Conservation (phyloP, 129 eudicot genomes). For the Dittrichia graveolens region DNA sequence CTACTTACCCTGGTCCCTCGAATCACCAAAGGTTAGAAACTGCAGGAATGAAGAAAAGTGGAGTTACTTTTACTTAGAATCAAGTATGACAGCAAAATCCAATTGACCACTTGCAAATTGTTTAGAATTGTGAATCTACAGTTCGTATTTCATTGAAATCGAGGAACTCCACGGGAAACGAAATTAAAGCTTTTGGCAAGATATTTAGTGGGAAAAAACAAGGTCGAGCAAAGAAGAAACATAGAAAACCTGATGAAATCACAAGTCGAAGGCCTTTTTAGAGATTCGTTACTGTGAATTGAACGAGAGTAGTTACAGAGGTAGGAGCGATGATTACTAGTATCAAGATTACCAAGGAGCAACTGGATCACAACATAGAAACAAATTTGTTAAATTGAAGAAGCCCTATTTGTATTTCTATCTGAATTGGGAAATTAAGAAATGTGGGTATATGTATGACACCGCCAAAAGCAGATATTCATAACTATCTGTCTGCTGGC, state of each 20-base stretch:
- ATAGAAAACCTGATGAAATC: background rate
- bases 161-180: background rate
- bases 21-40: slow-evolving; percentile 16
- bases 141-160: background rate
- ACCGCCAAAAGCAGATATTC: slow-evolving; percentile 25
- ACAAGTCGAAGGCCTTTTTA: background rate
- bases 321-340: slow-evolving; percentile 1
- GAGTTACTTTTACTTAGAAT: background rate
- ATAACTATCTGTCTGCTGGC: background rate
- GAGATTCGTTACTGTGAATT: slow-evolving; percentile 16
- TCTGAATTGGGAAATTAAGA: slow-evolving; percentile 1
- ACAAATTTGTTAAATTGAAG: background rate
- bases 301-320: slow-evolving; percentile 22
- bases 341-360: background rate
- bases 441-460: background rate
- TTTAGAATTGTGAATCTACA: background rate
- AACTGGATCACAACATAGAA: slow-evolving; percentile 10
- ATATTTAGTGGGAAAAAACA: background rate
- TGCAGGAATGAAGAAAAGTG: slow-evolving; percentile 5
- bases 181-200: background rate
- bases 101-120: background rate
- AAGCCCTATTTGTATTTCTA: slow-evolving; percentile 8
- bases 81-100: background rate
- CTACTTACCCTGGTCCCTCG: slow-evolving; percentile 16
- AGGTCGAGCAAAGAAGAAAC: background rate